Evolutionary conservation across 2,329 filamentous ascomycete genomes (phyloP).

Genomic region (Alternaria sp.): DNA sequence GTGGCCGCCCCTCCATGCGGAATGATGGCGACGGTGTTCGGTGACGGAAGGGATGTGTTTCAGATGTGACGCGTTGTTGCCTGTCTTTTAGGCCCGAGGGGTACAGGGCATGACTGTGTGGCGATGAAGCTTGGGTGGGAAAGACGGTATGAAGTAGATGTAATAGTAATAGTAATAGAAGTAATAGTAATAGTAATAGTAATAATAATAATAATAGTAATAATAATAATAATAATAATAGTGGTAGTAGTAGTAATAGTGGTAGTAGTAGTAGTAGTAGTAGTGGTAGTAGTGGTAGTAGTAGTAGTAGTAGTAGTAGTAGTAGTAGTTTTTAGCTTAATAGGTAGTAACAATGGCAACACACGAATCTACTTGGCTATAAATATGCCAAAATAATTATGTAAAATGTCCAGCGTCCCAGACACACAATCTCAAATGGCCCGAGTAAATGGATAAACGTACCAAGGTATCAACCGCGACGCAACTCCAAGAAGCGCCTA

Average conservation of each 20-base stretch:
- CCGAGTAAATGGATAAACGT: neutral
- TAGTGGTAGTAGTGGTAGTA: neutral
- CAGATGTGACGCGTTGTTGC: too few species aligned
- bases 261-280: too few species aligned
- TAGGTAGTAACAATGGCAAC: neutral
- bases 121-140: too few species aligned
- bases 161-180: too few species aligned
- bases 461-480: conserved; percentile 12
- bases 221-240: too few species aligned
- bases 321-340: neutral
- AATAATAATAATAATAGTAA: too few species aligned
- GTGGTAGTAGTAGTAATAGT: neutral
- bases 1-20: neutral
- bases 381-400: conserved; percentile 4
- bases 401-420: conserved; percentile 11
- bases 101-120: too few species aligned
- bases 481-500: conserved; percentile 20
- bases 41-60: too few species aligned
- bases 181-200: too few species aligned
- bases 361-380: neutral
- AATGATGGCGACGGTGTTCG: too few species aligned
- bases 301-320: neutral
- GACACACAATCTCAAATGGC: neutral
- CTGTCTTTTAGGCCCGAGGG: too few species aligned
- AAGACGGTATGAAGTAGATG: too few species aligned